phyloP scores from a whole-genome alignment of 768 basidiomycete species.

The Tulasnella sp. region DNA sequence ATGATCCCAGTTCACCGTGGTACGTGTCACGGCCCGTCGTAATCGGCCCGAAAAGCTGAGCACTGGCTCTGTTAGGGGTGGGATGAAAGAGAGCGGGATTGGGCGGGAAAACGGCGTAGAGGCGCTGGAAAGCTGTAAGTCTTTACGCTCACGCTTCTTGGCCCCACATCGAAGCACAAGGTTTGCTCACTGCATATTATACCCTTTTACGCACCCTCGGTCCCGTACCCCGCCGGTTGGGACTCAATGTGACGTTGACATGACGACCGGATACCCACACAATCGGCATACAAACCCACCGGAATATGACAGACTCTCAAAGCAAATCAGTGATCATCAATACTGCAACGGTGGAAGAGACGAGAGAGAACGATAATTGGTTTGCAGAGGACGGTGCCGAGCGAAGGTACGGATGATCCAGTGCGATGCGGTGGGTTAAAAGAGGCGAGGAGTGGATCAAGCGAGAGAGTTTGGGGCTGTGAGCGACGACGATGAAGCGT shows the following conservation, averaged over 20 bases:
- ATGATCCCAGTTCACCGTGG: conserved; percentile 85
- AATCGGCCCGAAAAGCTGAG: neutral
- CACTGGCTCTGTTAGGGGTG: conserved; percentile 46
- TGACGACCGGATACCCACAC: no score
- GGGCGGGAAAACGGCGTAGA: conserved; percentile 79
- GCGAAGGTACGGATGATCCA: conserved; percentile 49
- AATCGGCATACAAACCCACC: neutral
- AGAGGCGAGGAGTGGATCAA: no score
- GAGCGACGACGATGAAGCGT: no score
- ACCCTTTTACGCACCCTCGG: neutral
- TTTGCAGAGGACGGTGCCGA: conserved; percentile 37
- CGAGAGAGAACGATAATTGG: conserved; percentile 54
- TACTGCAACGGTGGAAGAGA: conserved; percentile 49
- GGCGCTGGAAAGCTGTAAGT: conserved; percentile 65
- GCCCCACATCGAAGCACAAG: neutral
- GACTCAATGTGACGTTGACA: no score
- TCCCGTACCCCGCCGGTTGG: neutral
- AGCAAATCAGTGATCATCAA: conserved; percentile 74
- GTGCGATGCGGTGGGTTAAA: neutral
- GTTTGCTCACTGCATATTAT: neutral
- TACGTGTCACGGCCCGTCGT: conserved; percentile 26
- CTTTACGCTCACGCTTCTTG: neutral
- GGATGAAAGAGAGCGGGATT: conserved; percentile 82
- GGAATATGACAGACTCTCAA: conserved; percentile 51
- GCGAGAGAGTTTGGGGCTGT: no score